phyloP scores from a whole-genome alignment of 2,329 filamentous ascomycete species.

The Calonectria multiphialidica region DNA sequence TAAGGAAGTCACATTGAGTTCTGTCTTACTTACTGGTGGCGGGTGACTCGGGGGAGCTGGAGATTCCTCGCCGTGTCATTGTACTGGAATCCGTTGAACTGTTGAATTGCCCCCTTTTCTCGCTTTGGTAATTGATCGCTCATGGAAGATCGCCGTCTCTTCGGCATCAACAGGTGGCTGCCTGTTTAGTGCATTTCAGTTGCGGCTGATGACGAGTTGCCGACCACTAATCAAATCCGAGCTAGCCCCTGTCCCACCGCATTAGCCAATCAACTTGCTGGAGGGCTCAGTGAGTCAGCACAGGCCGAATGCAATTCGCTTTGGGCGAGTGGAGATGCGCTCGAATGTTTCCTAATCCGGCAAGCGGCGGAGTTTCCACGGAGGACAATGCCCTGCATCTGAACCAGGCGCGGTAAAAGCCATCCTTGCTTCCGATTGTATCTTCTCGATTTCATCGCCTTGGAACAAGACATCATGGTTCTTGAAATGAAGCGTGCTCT shows the following conservation, averaged over 20 bases:
- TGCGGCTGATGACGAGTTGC: not conserved
- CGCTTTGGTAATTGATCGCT: not conserved
- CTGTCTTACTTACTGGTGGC: not conserved
- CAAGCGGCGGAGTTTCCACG: not conserved
- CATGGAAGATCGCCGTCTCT: not conserved
- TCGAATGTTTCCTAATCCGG: not conserved
- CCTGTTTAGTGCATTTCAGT: not conserved
- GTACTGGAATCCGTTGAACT: too few relatives aligned
- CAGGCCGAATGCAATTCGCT: not conserved
- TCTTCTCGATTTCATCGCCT: too few relatives aligned
- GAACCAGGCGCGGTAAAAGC: too few relatives aligned
- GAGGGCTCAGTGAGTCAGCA: not conserved
- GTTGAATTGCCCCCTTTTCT: too few relatives aligned
- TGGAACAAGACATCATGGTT: too few relatives aligned
- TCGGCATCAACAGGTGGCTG: not conserved
- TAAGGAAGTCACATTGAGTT: too few relatives aligned
- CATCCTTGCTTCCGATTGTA: too few relatives aligned
- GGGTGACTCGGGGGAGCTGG: not conserved
- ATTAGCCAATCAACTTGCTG: not conserved
- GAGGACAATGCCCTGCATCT: not conserved
- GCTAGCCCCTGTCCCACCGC: too few relatives aligned
- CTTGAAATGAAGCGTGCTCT: constrained; percentile 26
- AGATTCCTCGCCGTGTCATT: not conserved
- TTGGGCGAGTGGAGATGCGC: not conserved
- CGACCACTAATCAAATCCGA: not conserved